Base-by-base conservation (phyloP, 2,329 filamentous ascomycete genomes). In the Drechslera avenae region DNA sequence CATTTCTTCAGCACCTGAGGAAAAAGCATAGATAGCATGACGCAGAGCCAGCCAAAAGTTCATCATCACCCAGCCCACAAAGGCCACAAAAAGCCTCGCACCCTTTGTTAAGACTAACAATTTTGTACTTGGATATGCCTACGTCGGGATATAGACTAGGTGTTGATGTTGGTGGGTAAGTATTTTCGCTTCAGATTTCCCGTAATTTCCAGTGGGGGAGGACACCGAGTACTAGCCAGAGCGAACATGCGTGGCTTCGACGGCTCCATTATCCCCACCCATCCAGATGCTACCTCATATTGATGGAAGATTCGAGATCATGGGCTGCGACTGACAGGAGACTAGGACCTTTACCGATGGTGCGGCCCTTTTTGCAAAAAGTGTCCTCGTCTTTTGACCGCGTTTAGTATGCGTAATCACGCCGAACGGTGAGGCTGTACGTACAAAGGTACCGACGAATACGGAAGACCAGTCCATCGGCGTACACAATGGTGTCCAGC, bases 361-460 rank as follows among this genome's bases (percentile, higher is more conserved):
- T 51, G 42, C 19, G 43, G 35, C 23, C 31, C 23, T 28, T 26
- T n/a, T n/a, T n/a, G n/a, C 26, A 28, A 30, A 23, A 28, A 37
- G 26, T 17, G 13, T 14, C 10, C 39, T 30, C 32, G 33, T 19
- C 14, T 8, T n/a, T 14, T 47, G 47, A 51, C 19, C 6, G 32
- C 41, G 32, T 36, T 12, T 23, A 51, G 48, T 79, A 39, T 79
- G 72, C 56, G 76, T 78, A 21, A 75, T 79, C 50, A 77, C 77
- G 3, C 76, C 78, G 1, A 59, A 71, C 14, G 77, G 76, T 16
- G 67, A 76, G 51, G 75, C 74, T 1, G 70, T 78, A 10, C 70
- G 78, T 32, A 75, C 76, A 19, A 80, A 80, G 59, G 75, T 78
- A 4, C 77, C 72, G 7, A 78, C 78, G 6, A 78, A 78, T 12